Evolutionary conservation across 257 asterid genomes (phyloP), one percentile per base, ranked within the genome.

Genomic region (Lantana camara): DNA sequence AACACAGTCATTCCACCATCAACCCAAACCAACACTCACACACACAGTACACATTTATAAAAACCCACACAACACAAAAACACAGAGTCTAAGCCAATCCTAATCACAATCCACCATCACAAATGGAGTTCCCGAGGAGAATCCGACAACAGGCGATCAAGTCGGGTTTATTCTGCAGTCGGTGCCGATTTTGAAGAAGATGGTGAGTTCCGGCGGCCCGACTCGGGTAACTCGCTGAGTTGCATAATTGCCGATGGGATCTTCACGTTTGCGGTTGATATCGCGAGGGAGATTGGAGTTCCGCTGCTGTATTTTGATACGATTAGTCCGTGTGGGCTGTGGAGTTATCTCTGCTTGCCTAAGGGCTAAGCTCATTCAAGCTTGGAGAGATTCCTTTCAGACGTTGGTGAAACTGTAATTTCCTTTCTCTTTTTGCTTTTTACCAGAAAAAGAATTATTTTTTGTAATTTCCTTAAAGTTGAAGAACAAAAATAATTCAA

Each of bases 171-270:
- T 87, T 45, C 11, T 77, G 17, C 66, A 22, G 2, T 71, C 71
- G 5, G 68, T 22, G 3, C 82, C 85, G 3, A 56, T 84, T 24
- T 50, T 87, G 9, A 41, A 40, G 10, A 67, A 82, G 57, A 67
- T 80, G 83, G 35, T 84, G n/a, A 46, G 42, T 4, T 37, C 42
- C 0, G 73, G 51, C 40, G 15, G 68, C 75, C 24, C 1, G 71
- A 21, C 1, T 68, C 70, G 2, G 71, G 21, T n/a, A 3, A 22
- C 8, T 57, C 56, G 9, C 21, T 67, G 3, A 76, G 76, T 13
- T 83, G 83, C 29, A 41, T 85, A 2, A 34, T 85, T 0, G 85
- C 91, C 4, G 92, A 89, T 6, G 96, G 92, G 15, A 48, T 82
- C 11, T 74, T 82, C 57, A 67, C 73, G 47, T 83, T 81, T 51